Conservation (phyloP, 495 filamentous ascomycete species). For the Umbilicaria muhlenbergii region DNA sequence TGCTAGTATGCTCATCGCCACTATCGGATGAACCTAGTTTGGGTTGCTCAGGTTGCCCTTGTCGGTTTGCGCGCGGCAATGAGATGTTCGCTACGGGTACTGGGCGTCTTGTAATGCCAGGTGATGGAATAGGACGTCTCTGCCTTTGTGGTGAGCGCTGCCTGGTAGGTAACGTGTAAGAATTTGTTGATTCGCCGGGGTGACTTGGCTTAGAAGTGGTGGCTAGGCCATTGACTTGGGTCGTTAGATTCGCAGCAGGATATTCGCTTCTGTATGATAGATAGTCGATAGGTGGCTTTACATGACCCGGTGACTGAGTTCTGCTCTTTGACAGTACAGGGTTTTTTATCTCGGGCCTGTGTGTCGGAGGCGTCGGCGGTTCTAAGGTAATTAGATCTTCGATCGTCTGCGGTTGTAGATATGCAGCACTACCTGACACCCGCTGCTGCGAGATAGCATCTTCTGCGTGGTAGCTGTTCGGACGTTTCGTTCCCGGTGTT, state of each 20-base stretch:
- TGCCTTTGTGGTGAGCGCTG: slow-evolving; percentile 12
- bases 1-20: slow-evolving; percentile 23
- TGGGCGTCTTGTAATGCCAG: slow-evolving; percentile 8
- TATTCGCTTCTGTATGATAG: slow-evolving; percentile 17
- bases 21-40: slow-evolving; percentile 20
- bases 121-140: slow-evolving; percentile 1
- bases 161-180: slow-evolving; percentile 6
- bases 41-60: slow-evolving; percentile 7
- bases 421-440: neutral
- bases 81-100: slow-evolving; percentile 14
- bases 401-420: slow-evolving; percentile 4
- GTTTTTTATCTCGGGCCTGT: neutral
- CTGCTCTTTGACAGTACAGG: neutral
- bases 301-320: slow-evolving; percentile 4
- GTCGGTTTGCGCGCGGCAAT: slow-evolving; percentile 14
- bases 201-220: slow-evolving; percentile 2
- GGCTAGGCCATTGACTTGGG: slow-evolving; percentile 7
- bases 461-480: neutral
- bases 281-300: slow-evolving; percentile 11
- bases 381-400: slow-evolving; percentile 8
- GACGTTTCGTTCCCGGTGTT: neutral
- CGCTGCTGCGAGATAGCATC: neutral
- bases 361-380: slow-evolving; percentile 6
- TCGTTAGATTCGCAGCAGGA: slow-evolving; percentile 10
- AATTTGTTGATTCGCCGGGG: slow-evolving; percentile 5